Percentiles rank a stretch among this genome's conserved stretches.
phyloP scores from a whole-genome alignment of 1,284 basidiomycete genomes.

The Sphaerobolus stellatus region DNA sequence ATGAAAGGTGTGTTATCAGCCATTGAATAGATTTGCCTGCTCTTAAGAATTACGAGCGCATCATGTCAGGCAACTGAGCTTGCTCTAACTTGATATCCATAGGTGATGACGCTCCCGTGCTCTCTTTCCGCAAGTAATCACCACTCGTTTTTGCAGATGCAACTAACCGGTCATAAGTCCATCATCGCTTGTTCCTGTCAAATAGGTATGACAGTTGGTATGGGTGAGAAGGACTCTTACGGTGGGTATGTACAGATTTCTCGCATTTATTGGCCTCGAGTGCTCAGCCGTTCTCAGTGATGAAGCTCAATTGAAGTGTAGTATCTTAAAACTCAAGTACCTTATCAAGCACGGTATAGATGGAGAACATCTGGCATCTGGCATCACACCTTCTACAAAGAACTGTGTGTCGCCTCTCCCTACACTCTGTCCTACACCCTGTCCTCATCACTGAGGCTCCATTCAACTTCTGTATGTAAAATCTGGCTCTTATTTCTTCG shows the following conservation, averaged over 20 bases:
- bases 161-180: constrained; percentile 49
- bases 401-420: constrained; percentile 78
- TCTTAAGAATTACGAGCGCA: neutral
- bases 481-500: too few relatives aligned
- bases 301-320: constrained; percentile 94
- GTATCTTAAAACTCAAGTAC: constrained; percentile 91
- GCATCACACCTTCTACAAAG: constrained; percentile 91
- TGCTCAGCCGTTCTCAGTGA: constrained; percentile 52
- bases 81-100: neutral
- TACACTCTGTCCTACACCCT: constrained; percentile 96
- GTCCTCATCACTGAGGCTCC: constrained; percentile 92
- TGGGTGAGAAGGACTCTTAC: constrained; percentile 87
- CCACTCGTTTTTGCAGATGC: neutral
- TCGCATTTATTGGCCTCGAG: constrained; percentile 5
- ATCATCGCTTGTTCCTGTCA: constrained; percentile 92
- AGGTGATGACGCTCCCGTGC: constrained; percentile 72
- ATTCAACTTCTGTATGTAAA: constrained; percentile 88
- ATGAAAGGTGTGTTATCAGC: too few relatives aligned
- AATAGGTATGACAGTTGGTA: constrained; percentile 90
- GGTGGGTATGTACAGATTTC: constrained; percentile 58
- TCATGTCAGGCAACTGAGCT: too few relatives aligned
- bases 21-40: too few relatives aligned
- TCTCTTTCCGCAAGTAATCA: constrained; percentile 59
- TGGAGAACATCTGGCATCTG: constrained; percentile 97
- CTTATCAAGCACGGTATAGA: constrained; percentile 85